Percentiles rank a stretch among this genome's conserved stretches.
Conservation (phyloP, 1,139 yeast genomes). For the Sugiyamaella xylanicola region DNA sequence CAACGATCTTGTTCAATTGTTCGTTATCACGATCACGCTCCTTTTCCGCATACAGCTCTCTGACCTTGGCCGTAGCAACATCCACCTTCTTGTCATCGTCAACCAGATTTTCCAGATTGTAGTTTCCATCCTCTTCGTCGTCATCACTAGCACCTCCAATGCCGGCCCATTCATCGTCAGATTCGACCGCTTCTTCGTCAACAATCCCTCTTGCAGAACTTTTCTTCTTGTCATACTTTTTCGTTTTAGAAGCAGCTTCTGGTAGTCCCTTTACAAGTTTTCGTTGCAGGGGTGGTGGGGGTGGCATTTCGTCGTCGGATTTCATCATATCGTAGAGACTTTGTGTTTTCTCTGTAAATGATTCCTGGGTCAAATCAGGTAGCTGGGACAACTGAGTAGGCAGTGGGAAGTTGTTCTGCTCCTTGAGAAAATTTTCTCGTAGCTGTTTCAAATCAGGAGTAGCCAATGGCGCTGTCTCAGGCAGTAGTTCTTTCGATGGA, state of each 20-base stretch:
- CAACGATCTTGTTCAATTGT: conserved; percentile 71
- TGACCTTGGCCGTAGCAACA: conserved; percentile 53
- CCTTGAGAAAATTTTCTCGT: conserved; percentile 15
- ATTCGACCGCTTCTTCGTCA: conserved; percentile 91
- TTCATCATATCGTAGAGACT: neutral
- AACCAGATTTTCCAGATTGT: conserved; percentile 80
- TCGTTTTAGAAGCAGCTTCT: neutral
- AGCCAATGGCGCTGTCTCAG: conserved; percentile 9
- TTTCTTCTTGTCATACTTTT: conserved; percentile 48
- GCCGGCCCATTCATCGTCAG: conserved; percentile 96
- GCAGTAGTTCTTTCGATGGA: neutral
- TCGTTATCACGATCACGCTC: conserved; percentile 69
- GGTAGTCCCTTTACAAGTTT: neutral
- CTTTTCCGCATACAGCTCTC: conserved; percentile 64
- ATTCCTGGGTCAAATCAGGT: conserved; percentile 15
- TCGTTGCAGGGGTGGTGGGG: neutral
- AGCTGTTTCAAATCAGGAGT: conserved; percentile 14
- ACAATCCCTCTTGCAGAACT: conserved; percentile 57
- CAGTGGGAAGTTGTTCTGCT: conserved; percentile 16
- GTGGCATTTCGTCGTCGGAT: neutral
- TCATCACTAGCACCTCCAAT: conserved; percentile 79
- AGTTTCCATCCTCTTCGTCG: conserved; percentile 58
- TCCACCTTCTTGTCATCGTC: conserved; percentile 69
- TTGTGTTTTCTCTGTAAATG: conserved; percentile 6
- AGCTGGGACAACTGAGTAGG: conserved; percentile 23